Evolutionary conservation across 2,329 filamentous ascomycete genomes (phyloP), one percentile per base, ranked within the genome.

Genomic region (Aspergillus arachidicola): DNA sequence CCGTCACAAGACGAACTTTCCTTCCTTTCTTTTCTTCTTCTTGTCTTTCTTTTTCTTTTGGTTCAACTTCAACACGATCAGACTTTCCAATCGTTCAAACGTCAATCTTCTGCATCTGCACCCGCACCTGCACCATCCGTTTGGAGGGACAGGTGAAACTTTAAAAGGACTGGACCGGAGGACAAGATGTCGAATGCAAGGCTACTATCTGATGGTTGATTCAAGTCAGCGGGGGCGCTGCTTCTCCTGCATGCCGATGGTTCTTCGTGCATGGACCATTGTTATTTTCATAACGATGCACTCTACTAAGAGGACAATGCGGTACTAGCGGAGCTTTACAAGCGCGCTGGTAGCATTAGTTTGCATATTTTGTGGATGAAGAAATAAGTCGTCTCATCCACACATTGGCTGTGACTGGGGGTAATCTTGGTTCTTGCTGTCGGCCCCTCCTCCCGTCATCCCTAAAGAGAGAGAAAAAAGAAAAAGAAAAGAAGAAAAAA

Each of bases 131-230:
- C 26, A 50, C 46, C 48, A 21, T 51, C 26, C 19, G 48, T 51
- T 23, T 51, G n/a, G 16, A 12, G 10, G 26, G 58, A 43, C 14
- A 28, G 23, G 23, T 6, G 28, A 46, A 58, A 43, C 21, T 16
- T 32, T 19, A 54, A 46, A 55, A 56, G 28, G 50, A 53, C 36
- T 46, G 32, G 48, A 48, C 58, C 53, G 36, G 55, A 55, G 61
- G 55, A 61, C 55, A 67, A 65, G 51, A 32, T 56, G 58, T 53
- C 62, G 53, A 28, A 63, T 62, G 64, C 63, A 67, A 59, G 58
- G 64, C 68, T 62, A 67, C 64, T 36, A 53, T 62, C 57, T 56
- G 65, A 68, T 68, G 67, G 69, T 70, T 71, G 69, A 70, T 70
- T 70, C 69, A 69, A 64, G 59, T 66, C 60, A 64, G 68, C 68